These are phyloP conservation scores for Leccinum subspadiceum DNA, from an alignment of 1,284 basidiomycete genomes.

Conservation along the genomic window DNA sequence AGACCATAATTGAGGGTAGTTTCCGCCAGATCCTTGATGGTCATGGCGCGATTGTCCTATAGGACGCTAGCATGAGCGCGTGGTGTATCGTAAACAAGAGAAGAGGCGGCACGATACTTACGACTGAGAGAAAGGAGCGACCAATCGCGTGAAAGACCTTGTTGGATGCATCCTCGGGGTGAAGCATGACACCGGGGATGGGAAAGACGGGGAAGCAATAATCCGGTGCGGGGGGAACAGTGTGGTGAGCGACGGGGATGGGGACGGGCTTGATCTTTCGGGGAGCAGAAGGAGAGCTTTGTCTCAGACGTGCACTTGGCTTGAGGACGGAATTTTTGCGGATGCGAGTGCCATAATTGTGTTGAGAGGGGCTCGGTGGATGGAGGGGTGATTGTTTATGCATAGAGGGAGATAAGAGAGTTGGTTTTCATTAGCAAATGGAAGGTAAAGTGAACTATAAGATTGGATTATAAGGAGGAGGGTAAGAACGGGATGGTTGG, in stretches of 20 bases:
- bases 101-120: slow-evolving; percentile 38
- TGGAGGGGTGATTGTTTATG: slow-evolving; percentile 17
- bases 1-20: slow-evolving; percentile 62
- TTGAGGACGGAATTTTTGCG: slow-evolving; percentile 52
- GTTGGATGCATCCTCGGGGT: slow-evolving; percentile 66
- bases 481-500: slow-evolving; percentile 26
- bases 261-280: slow-evolving; percentile 40
- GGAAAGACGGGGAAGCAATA: slow-evolving; percentile 44
- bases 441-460: slow-evolving; percentile 25
- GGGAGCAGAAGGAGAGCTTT: slow-evolving; percentile 35
- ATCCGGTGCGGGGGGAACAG: slow-evolving; percentile 14
- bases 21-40: slow-evolving; percentile 77
- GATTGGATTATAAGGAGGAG: slow-evolving; percentile 27
- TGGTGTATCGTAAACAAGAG: slow-evolving; percentile 12
- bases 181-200: slow-evolving; percentile 58
- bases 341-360: slow-evolving; percentile 53
- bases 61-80: slow-evolving; percentile 11
- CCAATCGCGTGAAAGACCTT: slow-evolving; percentile 71
- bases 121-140: slow-evolving; percentile 68
- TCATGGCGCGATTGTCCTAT: slow-evolving; percentile 77
- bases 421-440: slow-evolving; percentile 26
- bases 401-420: slow-evolving; percentile 21
- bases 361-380: slow-evolving; percentile 17
- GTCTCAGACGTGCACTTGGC: slow-evolving; percentile 49
- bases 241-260: slow-evolving; percentile 19